These are phyloP conservation scores for Mycena albidolilacea DNA, from an alignment of 768 basidiomycete species.

Conservation along the genomic window DNA sequence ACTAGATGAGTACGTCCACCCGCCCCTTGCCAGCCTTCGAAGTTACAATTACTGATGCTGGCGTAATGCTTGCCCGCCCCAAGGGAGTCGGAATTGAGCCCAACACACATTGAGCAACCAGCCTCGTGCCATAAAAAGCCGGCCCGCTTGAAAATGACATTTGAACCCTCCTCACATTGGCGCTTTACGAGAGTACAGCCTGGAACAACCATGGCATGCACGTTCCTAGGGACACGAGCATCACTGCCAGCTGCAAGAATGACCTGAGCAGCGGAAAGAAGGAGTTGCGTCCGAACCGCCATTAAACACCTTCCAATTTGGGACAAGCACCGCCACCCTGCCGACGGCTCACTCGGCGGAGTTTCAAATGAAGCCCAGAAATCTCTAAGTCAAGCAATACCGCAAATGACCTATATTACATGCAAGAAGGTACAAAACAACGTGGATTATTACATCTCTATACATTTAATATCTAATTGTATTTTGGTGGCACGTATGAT, in stretches of 20 bases:
- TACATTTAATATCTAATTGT: no score
- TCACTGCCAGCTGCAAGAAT: slow-evolving; percentile 81
- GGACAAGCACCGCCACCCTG: no score
- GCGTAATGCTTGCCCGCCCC: slow-evolving; percentile 88
- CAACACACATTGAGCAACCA: slow-evolving; percentile 95
- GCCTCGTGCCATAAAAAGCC: slow-evolving; percentile 97
- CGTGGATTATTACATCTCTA: no score
- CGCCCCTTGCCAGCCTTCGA: slow-evolving; percentile 90
- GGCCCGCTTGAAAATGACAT: slow-evolving; percentile 87
- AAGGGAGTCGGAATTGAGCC: slow-evolving; percentile 94
- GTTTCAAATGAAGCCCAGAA: no score
- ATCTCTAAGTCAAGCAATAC: no score
- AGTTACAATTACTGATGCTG: slow-evolving; percentile 93
- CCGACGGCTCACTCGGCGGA: no score
- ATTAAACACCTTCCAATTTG: no score
- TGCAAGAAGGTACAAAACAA: no score
- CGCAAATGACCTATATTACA: no score
- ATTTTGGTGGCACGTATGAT: no score
- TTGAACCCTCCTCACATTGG: slow-evolving; percentile 91
- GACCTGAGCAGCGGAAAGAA: slow-evolving; percentile 83
- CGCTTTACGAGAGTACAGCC: slow-evolving; percentile 91
- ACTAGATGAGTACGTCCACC: slow-evolving; percentile 92
- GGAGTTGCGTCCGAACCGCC: no score
- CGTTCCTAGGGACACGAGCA: slow-evolving; percentile 79
- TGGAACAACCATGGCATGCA: slow-evolving; percentile 92